Evolutionary conservation across 192 early-diverging fungal species (phyloP).

Genomic region (Linnemannia zychae): DNA sequence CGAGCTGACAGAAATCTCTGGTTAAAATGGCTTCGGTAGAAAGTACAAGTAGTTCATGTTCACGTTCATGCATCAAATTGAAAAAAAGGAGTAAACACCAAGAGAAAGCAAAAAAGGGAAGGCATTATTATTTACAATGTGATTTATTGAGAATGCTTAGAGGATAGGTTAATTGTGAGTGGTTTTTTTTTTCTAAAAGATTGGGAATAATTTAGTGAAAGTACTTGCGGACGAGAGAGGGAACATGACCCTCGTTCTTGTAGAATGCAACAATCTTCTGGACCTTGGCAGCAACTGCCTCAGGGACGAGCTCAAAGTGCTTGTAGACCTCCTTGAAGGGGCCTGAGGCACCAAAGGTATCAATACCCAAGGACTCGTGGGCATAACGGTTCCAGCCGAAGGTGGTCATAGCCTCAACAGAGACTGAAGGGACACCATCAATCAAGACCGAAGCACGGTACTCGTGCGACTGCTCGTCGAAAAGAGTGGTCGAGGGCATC

Average conservation of each 20-base stretch:
- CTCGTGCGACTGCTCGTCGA: constrained; percentile 84
- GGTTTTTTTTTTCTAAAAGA: background rate
- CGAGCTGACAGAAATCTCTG: constrained; percentile 53
- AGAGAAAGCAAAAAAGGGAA: background rate
- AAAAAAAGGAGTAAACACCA: background rate
- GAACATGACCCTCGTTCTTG: constrained; percentile 65
- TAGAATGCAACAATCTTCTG: constrained; percentile 87
- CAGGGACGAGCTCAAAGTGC: constrained; percentile 86
- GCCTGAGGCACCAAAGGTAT: constrained; percentile 90
- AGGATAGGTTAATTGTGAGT: background rate
- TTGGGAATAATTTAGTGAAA: constrained; percentile 37
- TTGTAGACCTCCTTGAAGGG: constrained; percentile 88
- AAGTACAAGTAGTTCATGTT: background rate
- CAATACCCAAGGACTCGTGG: constrained; percentile 90
- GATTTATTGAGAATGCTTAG: constrained; percentile 11
- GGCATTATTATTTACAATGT: constrained; percentile 20
- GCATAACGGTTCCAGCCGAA: constrained; percentile 95
- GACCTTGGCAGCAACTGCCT: constrained; percentile 80
- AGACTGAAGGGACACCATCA: constrained; percentile 85
- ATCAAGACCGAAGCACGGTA: constrained; percentile 89
- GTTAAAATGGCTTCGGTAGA: constrained; percentile 25
- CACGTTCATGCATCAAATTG: background rate
- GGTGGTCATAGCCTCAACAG: constrained; percentile 90
- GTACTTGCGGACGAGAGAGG: constrained; percentile 59
- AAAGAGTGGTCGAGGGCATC: constrained; percentile 94